phyloP scores from a whole-genome alignment of 768 basidiomycete genomes.

The Tremella mesenterica region DNA sequence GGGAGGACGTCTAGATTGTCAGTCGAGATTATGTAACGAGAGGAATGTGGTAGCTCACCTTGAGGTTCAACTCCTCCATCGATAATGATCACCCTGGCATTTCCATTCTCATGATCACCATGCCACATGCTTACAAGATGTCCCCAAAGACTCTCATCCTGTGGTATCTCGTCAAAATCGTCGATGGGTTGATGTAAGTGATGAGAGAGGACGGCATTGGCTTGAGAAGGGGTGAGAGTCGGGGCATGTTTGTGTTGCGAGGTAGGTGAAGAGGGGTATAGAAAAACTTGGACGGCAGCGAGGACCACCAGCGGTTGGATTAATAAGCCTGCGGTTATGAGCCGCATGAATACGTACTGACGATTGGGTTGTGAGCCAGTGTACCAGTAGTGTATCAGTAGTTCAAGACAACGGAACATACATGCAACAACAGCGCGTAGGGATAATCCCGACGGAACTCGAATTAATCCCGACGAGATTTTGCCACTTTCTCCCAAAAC shows the following conservation, averaged over 20 bases:
- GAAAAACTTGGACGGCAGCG: constrained; percentile 32
- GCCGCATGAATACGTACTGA: no score
- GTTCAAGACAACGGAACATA: no score
- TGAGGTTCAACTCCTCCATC: constrained; percentile 33
- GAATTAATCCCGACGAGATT: no score
- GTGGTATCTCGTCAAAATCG: constrained; percentile 40
- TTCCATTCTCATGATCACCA: constrained; percentile 3
- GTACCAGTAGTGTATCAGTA: no score
- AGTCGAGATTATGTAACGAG: neutral
- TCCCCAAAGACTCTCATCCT: constrained; percentile 31
- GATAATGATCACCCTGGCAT: constrained; percentile 33
- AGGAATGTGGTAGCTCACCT: constrained; percentile 14
- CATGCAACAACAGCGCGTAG: no score
- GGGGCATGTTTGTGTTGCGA: constrained; percentile 15
- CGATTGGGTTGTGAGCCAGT: no score
- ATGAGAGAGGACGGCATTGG: constrained; percentile 38
- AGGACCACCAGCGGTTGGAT: neutral
- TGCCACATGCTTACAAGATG: constrained; percentile 31
- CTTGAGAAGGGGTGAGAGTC: constrained; percentile 32
- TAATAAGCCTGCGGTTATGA: no score
- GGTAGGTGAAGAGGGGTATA: constrained; percentile 33
- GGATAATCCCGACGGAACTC: no score
- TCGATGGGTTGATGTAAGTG: constrained; percentile 28
- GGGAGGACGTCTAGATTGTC: constrained; percentile 29
- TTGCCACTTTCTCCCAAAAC: no score